Evolutionary conservation across 2,329 filamentous ascomycete genomes (phyloP).

Genomic region (Hyphodiscus sp.): DNA sequence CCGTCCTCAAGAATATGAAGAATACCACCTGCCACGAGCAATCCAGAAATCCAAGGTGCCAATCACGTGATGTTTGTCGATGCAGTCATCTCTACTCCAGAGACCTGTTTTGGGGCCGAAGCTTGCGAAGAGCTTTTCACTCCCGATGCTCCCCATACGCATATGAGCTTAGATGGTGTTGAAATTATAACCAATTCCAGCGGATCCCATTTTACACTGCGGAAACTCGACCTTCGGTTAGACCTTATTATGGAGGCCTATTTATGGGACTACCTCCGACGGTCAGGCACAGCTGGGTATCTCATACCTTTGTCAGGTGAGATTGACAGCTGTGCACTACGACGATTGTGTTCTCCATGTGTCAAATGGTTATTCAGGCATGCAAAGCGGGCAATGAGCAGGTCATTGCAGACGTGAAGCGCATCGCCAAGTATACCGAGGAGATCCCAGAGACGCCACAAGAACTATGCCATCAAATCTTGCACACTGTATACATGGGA

Average conservation of each 20-base stretch:
- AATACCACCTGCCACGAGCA: slow-evolving; percentile 56
- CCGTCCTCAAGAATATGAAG: slow-evolving; percentile 35
- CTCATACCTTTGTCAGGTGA: slow-evolving; percentile 53
- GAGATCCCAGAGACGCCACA: slow-evolving; percentile 35
- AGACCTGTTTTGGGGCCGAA: slow-evolving; percentile 57
- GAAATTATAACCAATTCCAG: slow-evolving; percentile 68
- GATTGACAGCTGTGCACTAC: slow-evolving; percentile 54
- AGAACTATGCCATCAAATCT: slow-evolving; percentile 51
- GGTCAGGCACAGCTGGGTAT: slow-evolving; percentile 39
- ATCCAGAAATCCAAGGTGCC: slow-evolving; percentile 45
- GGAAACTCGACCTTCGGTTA: slow-evolving; percentile 59
- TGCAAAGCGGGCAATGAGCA: slow-evolving; percentile 40
- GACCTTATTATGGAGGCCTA: slow-evolving; percentile 60
- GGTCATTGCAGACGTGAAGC: slow-evolving; percentile 45
- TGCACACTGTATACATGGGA: slow-evolving; percentile 65
- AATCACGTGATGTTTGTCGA: slow-evolving; percentile 54
- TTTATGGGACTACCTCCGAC: slow-evolving; percentile 18
- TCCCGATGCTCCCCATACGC: slow-evolving; percentile 34
- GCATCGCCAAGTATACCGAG: slow-evolving; percentile 40
- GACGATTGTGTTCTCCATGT: slow-evolving; percentile 39
- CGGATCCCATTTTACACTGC: slow-evolving; percentile 60
- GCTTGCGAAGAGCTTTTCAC: slow-evolving; percentile 57
- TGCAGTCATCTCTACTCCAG: slow-evolving; percentile 40
- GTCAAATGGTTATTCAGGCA: slow-evolving; percentile 48
- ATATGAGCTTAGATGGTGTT: slow-evolving; percentile 60